Base-by-base conservation (phyloP, 2,329 filamentous ascomycete species). In the Penicillium aurantiogriseum region DNA sequence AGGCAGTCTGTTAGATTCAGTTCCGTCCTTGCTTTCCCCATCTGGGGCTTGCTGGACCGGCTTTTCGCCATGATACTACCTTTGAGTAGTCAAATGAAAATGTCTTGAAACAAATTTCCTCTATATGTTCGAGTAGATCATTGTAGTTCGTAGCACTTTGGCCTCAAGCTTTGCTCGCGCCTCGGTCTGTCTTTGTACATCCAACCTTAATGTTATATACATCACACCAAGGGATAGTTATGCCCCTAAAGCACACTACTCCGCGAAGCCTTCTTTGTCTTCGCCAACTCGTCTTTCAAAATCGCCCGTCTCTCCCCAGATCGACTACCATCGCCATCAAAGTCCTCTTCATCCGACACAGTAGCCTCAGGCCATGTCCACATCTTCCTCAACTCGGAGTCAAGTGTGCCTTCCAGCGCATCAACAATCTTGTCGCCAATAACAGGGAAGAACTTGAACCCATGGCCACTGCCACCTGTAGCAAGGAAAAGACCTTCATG, bases 401-500 rank as follows among this genome's bases (percentile, higher is more conserved):
- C 74, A 17, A 83, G 69, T 1, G 61, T 74, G 2, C 76, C 77
- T 62, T 80, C 75, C 10, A 81, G 61, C 11, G 76, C 76, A 58
- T 79, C 76, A 35, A 80, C 74, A 54, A 83, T 73, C 63, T 80
- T 81, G 50, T 80, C 78, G 13, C 81, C 81, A n/a, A 83, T 70
- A 15, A 82, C 74, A 36, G 81, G 81, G 57, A 83, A 72, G 70
- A 83, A 83, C 62, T 83, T 83, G 69, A 77, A 83, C 9, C 70
- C 81, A 64, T 83, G 81, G n/a, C 80, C 80, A 50, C 78, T 81
- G 8, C 80, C 81, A 6, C 80, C 81, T 1, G 80, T 82, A 10
- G 81, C 81, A 47, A 83, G 67, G 67, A 81, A 80, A 6, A 83
- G 73, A 36, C 74, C 74, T 6, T 69, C 58, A 72, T 83, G 83